Evolutionary conservation across 345 rosid species (phyloP), one percentile per base, ranked within the genome.

Genomic region (Moringa oleifera): DNA sequence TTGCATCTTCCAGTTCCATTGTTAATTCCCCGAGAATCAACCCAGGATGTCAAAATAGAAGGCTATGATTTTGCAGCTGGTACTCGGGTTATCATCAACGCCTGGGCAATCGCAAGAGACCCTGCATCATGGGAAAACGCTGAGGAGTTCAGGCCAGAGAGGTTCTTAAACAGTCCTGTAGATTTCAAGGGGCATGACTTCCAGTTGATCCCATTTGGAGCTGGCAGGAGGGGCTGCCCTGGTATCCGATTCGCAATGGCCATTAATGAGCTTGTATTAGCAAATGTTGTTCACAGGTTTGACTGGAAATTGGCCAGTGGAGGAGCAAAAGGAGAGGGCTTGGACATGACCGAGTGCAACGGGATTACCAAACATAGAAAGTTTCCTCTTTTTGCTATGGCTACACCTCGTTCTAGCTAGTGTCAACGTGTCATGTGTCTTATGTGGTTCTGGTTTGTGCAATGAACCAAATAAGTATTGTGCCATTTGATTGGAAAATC

Each of bases 1-100:
- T 68, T 76, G 23, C 72, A 74, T 53, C 86, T 83, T 61, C 83
- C 83, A 3, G 5, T 76, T 20, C 83, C 83, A 4, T 25, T 81
- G 50, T 59, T 74, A 28, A 63, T 71, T 41, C 79, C 83, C n/a
- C 46, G 71, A 21, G 55, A 49, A 31, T 66, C 79, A 16, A 67
- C 61, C 0, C 20, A 67, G 45, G 74, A 71, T 31, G 64, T 68
- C 52, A 71, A 6, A 12, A 31, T 81, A 22, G 28, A 62, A n/a
- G 77, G 68, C 21, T 62, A 69, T 25, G 51, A 73, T 51, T 57
- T 81, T 52, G 52, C 65, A 0, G 47, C 65, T 0, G 65, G 77
- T 49, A 79, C 76, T 18, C 71, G 36, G 19, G 71, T 69, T 16
- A 23, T 81, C 11, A 47, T 65, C 66, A 81, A 79, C 71, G 77